phyloP scores from a whole-genome alignment of 345 rosid genomes.

The Lenwebbia sp. region DNA sequence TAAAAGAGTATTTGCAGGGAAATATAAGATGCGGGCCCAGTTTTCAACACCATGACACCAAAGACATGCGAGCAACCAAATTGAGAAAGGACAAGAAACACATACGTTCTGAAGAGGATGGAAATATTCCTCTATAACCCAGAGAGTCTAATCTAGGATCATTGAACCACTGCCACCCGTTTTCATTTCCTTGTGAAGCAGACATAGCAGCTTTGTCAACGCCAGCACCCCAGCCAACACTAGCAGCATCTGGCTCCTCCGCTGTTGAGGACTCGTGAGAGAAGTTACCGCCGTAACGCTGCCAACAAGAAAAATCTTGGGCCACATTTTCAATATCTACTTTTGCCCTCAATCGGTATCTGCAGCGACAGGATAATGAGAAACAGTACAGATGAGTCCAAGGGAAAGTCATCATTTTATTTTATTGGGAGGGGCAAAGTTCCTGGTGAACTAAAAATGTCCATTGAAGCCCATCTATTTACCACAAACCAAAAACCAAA shows the following conservation, averaged over 20 bases:
- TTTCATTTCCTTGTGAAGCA: conserved; percentile 42
- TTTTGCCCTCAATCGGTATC: conserved; percentile 79
- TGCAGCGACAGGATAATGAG: conserved; percentile 11
- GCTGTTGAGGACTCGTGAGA: conserved; percentile 14
- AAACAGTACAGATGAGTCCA: not conserved
- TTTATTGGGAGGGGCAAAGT: not conserved
- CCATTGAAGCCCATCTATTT: not conserved
- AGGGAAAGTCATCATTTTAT: not conserved
- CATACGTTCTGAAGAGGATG: conserved; percentile 47
- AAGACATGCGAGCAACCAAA: not conserved
- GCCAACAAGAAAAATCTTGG: conserved; percentile 75
- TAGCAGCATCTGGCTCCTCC: conserved; percentile 58
- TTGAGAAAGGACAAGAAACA: not conserved
- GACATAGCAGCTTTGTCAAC: conserved; percentile 42
- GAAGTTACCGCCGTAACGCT: conserved; percentile 47
- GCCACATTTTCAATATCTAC: conserved; percentile 77
- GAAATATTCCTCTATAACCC: conserved; percentile 76
- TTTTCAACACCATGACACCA: not conserved
- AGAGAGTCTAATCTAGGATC: conserved; percentile 84
- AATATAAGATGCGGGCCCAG: not conserved
- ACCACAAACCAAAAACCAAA: not conserved
- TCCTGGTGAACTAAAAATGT: not conserved
- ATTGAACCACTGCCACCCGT: conserved; percentile 77
- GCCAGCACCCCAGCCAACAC: conserved; percentile 60
- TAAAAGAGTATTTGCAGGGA: not conserved